Base-by-base conservation (phyloP, 495 filamentous ascomycete species). In the Lineolata rhizophorae region DNA sequence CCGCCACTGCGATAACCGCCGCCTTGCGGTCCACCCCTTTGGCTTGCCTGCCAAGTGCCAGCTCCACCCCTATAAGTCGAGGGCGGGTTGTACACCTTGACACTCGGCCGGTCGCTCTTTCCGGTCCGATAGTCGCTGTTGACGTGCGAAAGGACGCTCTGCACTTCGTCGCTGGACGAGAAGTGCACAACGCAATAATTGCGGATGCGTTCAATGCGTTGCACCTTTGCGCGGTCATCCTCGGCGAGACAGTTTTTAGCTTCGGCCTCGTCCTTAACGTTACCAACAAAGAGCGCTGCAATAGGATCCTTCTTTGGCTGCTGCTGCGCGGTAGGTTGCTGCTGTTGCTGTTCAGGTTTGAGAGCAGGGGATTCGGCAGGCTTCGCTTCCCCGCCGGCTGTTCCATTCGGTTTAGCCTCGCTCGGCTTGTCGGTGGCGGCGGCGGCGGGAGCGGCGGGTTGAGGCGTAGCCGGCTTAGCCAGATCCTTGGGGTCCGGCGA, bases 241-340 rank as follows among this genome's bases (percentile, higher is more conserved):
- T 90, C 71, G 3, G 65, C 49, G 43, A 99, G 80, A 3, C 85
- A 60, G 20, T 76, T 70, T 20, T 74, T 75, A 4, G 76, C 72
- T 14, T 74, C 76, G 17, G 91, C 75, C 33, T 76, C 74, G 31
- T 62, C 72, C 28, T 71, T 72, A 17, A 81, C 65, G 34, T 78
- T 77, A 50, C 72, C 72, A 11, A 95, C 63, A 49, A 92, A 94
- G 2, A 99, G 63, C 14, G 72, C 83, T 36, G 76, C 74, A n/a
- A 34, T 21, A 6, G 40, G 40, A 15, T 21, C 28, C 18, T 42
- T 42, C n/a, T n/a, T n/a, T n/a, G n/a, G n/a, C n/a, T n/a, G n/a
- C n/a, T n/a, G n/a, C n/a, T n/a, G n/a, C n/a, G n/a, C n/a, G n/a
- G n/a, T n/a, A n/a, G n/a, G n/a, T 19, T 37, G 37, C 26, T 30